Evolutionary conservation across 1,139 yeast genomes (phyloP).

Genomic region (Debaryomyces subglobosus): DNA sequence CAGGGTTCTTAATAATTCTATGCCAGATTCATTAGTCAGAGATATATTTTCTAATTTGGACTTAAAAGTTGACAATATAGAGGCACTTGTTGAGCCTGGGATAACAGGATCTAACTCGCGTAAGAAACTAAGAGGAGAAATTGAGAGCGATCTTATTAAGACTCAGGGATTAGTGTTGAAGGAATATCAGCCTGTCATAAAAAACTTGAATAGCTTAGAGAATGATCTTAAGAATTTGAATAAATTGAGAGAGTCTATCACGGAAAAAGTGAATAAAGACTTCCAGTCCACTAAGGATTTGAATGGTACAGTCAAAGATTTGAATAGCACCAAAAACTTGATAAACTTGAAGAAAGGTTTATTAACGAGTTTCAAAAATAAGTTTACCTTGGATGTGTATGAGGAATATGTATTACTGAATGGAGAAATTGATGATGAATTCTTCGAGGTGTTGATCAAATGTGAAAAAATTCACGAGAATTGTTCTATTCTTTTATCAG

Average conservation of each 20-base stretch:
- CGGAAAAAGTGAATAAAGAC: conserved; percentile 37
- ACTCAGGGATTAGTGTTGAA: conserved; percentile 61
- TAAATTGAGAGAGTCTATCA: conserved; percentile 31
- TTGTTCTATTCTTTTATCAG: conserved; percentile 67
- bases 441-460: conserved; percentile 61
- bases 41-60: conserved; percentile 54
- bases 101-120: conserved; percentile 57
- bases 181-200: conserved; percentile 62
- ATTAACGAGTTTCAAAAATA: conserved; percentile 58
- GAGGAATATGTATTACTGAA: conserved; percentile 62
- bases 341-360: conserved; percentile 57
- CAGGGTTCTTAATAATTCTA: conserved; percentile 51
- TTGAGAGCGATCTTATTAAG: conserved; percentile 72
- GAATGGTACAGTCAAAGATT: conserved; percentile 39
- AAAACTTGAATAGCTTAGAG: conserved; percentile 47
- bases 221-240: conserved; percentile 46
- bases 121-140: conserved; percentile 64
- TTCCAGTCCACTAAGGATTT: conserved; percentile 24
- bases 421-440: conserved; percentile 54
- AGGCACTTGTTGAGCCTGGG: conserved; percentile 52
- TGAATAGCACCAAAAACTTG: conserved; percentile 45
- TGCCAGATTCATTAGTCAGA: conserved; percentile 51
- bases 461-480: conserved; percentile 67
- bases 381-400: conserved; percentile 70
- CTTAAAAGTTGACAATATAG: conserved; percentile 34